Evolutionary conservation across 306 rosid genomes (phyloP).

Genomic region (Trichosanthes cucumerina): DNA sequence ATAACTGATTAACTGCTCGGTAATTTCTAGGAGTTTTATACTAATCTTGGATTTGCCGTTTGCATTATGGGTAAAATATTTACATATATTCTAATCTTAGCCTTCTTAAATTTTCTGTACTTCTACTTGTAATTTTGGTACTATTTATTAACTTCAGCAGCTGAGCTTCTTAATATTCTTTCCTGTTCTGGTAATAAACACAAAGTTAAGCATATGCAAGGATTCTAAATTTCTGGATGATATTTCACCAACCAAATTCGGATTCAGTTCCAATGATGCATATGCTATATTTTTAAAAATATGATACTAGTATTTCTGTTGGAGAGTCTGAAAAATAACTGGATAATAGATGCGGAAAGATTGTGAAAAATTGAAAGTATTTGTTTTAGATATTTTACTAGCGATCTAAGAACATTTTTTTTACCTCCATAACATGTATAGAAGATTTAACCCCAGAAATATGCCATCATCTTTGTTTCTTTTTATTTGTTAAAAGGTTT

Average conservation of each 20-base stretch:
- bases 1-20: background rate
- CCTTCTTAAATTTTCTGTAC: background rate
- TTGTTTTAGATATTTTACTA: background rate
- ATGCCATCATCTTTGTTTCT: background rate
- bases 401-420: background rate
- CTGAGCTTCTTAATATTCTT: background rate
- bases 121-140: background rate
- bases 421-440: background rate
- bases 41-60: background rate
- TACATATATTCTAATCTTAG: background rate
- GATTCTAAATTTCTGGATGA: background rate
- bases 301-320: background rate
- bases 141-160: background rate
- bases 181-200: background rate
- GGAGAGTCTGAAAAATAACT: background rate
- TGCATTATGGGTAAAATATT: slow-evolving; percentile 5
- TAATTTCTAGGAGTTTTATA: background rate
- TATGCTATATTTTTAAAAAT: background rate
- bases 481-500: slow-evolving; percentile 38
- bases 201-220: background rate
- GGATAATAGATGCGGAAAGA: background rate
- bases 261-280: background rate
- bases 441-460: background rate
- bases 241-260: background rate
- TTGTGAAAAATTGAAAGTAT: background rate